Evolutionary conservation across 805 yeast genomes (phyloP), one percentile per base, ranked within the genome.

Genomic region (Metschnikowia gelsemii): DNA sequence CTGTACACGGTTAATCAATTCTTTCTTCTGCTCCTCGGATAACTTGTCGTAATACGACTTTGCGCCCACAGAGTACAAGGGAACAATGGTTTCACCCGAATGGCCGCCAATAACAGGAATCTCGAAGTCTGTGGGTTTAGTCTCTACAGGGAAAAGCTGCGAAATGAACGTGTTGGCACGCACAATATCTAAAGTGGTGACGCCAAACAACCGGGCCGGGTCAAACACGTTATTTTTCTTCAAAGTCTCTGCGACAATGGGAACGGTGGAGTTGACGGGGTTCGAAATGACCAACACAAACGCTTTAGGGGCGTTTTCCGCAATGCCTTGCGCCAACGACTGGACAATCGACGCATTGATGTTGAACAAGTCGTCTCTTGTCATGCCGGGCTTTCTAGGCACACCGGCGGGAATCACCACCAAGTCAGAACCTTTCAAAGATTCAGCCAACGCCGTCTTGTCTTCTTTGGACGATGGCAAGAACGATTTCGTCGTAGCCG

Each of bases 361-460:
- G 65, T 78, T 78, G 76, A 87, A 86, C 61, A 87, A 75, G 57
- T 87, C 96, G 62, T 86, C 96, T 68, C 96, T 81, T 46, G 95
- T 84, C 96, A 87, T 87, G 43, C 96, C 96, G 30, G 96, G 96
- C 71, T 87, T 87, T 72, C 96, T 82, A 58, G 96, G 95, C 29
- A 87, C 83, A 48, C 96, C 96, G 25, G 96, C 96, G 34, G 95
- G 95, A 55, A 78, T 75, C 44, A 78, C 60, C 33, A 78, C 80
- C 51, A 76, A 58, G 46, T 76, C 67, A 4, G 78, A 51, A 26
- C 66, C 75, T 48, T 65, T 62, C 40, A 78, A 64, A 12, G 81
- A 69, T 18, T 56, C 59, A 17, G 68, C 66, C 49, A 72, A 72
- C 38, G 66, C 76, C 32, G 75, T 68, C 42, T 59, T 66, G 58